A percentile compares a stretch with the other conserved stretches of the same genome.
These are phyloP conservation scores for Phoma sp. DNA, from an alignment of 2,329 filamentous ascomycete genomes.

Conservation along the genomic window DNA sequence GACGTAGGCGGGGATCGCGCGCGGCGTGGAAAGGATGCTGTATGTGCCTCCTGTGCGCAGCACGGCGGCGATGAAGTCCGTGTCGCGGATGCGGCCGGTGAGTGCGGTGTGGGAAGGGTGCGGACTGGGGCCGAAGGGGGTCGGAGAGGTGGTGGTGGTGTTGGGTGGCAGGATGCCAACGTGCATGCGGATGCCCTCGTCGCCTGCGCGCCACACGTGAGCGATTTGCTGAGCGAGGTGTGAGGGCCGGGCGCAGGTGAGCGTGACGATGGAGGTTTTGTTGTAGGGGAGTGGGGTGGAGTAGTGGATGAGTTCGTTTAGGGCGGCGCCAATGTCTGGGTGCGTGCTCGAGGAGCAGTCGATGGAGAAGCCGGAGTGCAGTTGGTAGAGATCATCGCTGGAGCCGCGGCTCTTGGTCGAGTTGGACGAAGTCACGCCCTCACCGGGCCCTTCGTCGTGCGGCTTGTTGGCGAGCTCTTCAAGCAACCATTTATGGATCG, in stretches of 20 bases:
- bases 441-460: conserved; percentile 27
- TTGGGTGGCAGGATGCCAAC: conserved; percentile 22
- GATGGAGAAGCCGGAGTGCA: background rate
- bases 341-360: conserved; percentile 13
- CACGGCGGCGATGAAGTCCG: conserved; percentile 30
- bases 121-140: background rate
- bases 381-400: conserved; percentile 17
- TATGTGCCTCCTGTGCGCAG: conserved; percentile 32
- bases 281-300: conserved; percentile 20
- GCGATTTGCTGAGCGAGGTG: conserved; percentile 25
- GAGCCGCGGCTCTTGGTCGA: conserved; percentile 26
- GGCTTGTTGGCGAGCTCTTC: conserved; percentile 26
- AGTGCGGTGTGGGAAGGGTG: background rate
- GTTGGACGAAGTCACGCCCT: conserved; percentile 20
- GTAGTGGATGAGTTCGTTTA: conserved; percentile 20
- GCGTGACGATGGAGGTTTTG: conserved; percentile 26
- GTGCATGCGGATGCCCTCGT: conserved; percentile 29
- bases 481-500: conserved; percentile 25
- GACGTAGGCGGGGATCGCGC: conserved; percentile 22
- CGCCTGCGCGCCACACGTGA: conserved; percentile 26
- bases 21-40: conserved; percentile 22
- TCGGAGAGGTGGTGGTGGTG: conserved; percentile 1
- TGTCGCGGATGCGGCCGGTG: conserved; percentile 9
- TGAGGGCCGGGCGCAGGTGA: conserved; percentile 20
- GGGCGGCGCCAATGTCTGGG: conserved; percentile 21